Evolutionary conservation across 805 yeast genomes (phyloP), one percentile per base, ranked within the genome.

Genomic region (Tetrapisispora namnaoensis): DNA sequence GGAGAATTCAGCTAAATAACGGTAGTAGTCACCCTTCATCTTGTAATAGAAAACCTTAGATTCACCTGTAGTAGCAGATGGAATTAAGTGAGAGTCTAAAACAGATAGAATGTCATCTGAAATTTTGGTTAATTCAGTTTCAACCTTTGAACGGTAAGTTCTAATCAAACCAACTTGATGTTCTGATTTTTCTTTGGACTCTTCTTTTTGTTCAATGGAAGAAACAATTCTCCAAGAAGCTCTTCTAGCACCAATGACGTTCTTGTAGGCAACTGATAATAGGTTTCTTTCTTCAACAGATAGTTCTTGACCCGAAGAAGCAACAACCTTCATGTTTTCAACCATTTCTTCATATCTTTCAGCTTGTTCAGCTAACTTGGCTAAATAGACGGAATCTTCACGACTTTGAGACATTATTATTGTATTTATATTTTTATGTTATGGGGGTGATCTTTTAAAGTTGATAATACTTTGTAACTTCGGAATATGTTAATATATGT

Each of bases 281-380:
- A 91, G 78, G 74, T 93, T 93, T 73, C 99, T 90, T 76, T 93
- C 99, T 75, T 93, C 99, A 58, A 93, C 96, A 46, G 95, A 84
- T 60, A 93, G 76, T 71, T 91, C 98, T 72, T 86, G 90, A 54
- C 96, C 96, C 41, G 95, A 80, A 40, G 95, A 84, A 61, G 97
- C 98, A 65, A 93, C 98, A 48, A 87, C 84, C 72, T 91, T 90
- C 97, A 91, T 91, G 77, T 87, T 88, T 71, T 88, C 96, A 62
- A 91, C 98, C 97, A 87, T 89, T 76, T 91, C 98, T 76, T 93
- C 98, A 71, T 90, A 93, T 75, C 98, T 95, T 77, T 93, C 99
- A 21, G 50, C 50, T 41, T 91, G 97, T 76, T 90, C 98, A 66
- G 96, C 96, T 69, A 91, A 83, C 70, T 91, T 90, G 70, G 97